Conservation (phyloP, 805 yeast genomes). For the Saturnispora kantuleensis region DNA sequence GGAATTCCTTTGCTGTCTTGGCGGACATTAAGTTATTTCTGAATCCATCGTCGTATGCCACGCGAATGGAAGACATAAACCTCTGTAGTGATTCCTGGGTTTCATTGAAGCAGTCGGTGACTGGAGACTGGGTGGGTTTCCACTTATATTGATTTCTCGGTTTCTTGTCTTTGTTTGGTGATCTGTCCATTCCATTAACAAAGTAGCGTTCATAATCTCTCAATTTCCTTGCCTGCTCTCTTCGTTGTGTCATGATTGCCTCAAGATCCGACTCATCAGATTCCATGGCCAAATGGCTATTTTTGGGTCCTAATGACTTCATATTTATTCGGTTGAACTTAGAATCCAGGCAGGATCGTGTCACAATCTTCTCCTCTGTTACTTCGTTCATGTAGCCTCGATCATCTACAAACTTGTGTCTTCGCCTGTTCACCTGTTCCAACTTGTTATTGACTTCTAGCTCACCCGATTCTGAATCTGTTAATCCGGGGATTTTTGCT, state of each 20-base stretch:
- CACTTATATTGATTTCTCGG: background rate
- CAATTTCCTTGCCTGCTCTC: slow-evolving; percentile 4
- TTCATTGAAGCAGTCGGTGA: background rate
- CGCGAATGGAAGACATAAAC: background rate
- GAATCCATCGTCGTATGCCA: background rate
- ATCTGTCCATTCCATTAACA: slow-evolving; percentile 10
- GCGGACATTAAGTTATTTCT: slow-evolving; percentile 3
- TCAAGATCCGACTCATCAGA: background rate
- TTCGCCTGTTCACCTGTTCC: background rate
- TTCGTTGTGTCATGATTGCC: background rate
- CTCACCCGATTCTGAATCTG: background rate
- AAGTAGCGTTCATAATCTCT: slow-evolving; percentile 11
- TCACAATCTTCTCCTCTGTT: background rate
- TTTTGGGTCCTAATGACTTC: too few species aligned
- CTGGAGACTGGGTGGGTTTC: background rate
- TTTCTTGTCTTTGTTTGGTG: background rate
- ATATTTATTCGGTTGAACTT: too few species aligned
- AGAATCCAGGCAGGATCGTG: background rate
- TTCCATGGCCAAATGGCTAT: background rate
- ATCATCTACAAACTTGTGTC: background rate
- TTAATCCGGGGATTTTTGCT: background rate
- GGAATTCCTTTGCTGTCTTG: slow-evolving; percentile 7
- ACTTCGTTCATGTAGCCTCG: background rate
- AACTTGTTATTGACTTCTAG: background rate
- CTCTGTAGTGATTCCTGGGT: background rate